phyloP scores from a whole-genome alignment of 2,329 filamentous ascomycete genomes.

The Curvularia lunata region DNA sequence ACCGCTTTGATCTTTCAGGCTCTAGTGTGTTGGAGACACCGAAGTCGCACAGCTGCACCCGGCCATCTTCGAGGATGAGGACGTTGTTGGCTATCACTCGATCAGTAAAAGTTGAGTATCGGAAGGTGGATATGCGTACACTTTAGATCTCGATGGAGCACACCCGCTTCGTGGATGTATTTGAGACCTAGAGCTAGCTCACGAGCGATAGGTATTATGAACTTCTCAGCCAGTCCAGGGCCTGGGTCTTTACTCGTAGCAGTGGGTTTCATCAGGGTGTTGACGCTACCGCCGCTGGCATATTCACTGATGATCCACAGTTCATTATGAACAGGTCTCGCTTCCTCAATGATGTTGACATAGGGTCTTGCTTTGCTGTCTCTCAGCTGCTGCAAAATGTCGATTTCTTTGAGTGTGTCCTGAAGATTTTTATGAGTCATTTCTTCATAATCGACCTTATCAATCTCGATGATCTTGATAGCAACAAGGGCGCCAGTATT shows the following conservation, averaged over 20 bases:
- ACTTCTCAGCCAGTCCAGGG: conserved; percentile 62
- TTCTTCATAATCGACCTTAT: conserved; percentile 68
- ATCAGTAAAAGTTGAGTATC: not conserved
- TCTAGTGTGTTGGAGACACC: conserved; percentile 81
- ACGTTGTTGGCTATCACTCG: conserved; percentile 69
- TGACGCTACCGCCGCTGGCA: conserved; percentile 81
- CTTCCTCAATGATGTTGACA: conserved; percentile 82
- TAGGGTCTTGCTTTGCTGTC: conserved; percentile 80
- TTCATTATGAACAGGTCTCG: conserved; percentile 75
- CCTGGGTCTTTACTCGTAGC: conserved; percentile 32
- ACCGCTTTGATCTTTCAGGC: conserved; percentile 75
- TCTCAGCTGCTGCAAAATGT: conserved; percentile 72
- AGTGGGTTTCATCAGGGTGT: conserved; percentile 64
- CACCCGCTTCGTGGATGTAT: conserved; percentile 69
- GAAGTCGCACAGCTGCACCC: conserved; percentile 83
- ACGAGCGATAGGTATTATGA: conserved; percentile 68
- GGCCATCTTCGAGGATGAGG: conserved; percentile 75
- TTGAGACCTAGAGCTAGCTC: conserved; percentile 67
- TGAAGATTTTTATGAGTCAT: conserved; percentile 52
- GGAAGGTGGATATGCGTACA: conserved; percentile 45
- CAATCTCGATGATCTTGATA: conserved; percentile 84
- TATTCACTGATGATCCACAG: conserved; percentile 92
- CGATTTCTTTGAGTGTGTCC: conserved; percentile 67
- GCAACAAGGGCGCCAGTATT: conserved; percentile 64
- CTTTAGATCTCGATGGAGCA: conserved; percentile 71